Base-by-base conservation (phyloP, 2,329 filamentous ascomycete species). In the Claviceps humidiphila region DNA sequence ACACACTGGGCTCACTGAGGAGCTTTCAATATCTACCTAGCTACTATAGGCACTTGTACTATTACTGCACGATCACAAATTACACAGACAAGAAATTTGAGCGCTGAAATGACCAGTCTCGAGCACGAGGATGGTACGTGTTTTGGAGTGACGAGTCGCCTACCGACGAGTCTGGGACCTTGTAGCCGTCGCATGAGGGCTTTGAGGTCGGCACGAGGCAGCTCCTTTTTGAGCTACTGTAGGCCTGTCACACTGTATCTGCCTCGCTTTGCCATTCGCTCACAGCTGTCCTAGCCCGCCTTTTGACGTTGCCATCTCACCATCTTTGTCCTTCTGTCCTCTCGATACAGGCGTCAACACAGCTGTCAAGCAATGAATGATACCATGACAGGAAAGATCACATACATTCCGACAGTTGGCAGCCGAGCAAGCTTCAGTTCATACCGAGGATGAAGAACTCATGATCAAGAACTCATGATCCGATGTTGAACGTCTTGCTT, bases 261-360 rank as follows among this genome's bases (percentile, higher is more conserved):
- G 42, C 39, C 48, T 30, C 17, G 41, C 17, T 16, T 22, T 22
- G 26, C 39, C 26, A 17, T 22, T 50, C 40, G 9, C 30, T 34
- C 30, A 34, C 24, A 22, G 48, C 6, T 51, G 22, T 47, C 11
- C 26, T 37, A 37, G 34, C 9, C 38, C 43, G 22, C 3, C 14
- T 26, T 34, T 46, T 38, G 7, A 39, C 13, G 14, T 3, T 24
- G 37, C n/a, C 50, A 41, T 45, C 17, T 50, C 42, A 43, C 20
- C 17, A 43, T n/a, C 5, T 26, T 9, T 4, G 41, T 30, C 24
- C 34, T 42, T 47, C 37, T 46, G 42, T 26, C 20, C 47, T 51
- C 46, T 54, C 38, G 22, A 20, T 26, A 22, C 45, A 48, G 11
- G 26, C 50, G 54, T 55, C 52, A 54, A 55, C 50, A 50, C 45